Conservation (phyloP, 495 filamentous ascomycete species). For the Neurospora africana region DNA sequence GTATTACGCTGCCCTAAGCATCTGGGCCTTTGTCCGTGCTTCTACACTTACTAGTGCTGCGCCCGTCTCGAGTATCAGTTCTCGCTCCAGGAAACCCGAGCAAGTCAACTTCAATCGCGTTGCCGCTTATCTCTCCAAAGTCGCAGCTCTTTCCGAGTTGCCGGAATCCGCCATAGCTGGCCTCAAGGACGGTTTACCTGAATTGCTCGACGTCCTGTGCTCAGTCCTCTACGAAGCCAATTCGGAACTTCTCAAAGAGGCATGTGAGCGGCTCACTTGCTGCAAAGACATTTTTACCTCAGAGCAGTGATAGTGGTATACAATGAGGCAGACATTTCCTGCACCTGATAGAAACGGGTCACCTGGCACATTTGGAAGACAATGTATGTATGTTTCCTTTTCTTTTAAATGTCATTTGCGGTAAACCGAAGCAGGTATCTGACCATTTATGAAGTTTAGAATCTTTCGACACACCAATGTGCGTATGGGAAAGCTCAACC, state of each 20-base stretch:
- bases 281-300: constrained; percentile 33
- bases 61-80: constrained; percentile 40
- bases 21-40: constrained; percentile 89
- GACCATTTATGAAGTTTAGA: neutral
- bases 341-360: neutral
- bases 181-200: constrained; percentile 32
- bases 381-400: neutral
- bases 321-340: neutral
- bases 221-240: constrained; percentile 32
- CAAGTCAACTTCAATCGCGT: constrained; percentile 23
- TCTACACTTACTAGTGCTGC: neutral
- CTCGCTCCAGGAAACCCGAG: constrained; percentile 23
- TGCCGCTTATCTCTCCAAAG: constrained; percentile 31
- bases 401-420: neutral
- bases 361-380: neutral
- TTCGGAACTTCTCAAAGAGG: constrained; percentile 35
- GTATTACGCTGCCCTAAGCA: constrained; percentile 82
- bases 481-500: neutral
- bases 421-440: neutral
- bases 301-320: neutral
- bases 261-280: constrained; percentile 26
- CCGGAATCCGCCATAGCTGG: constrained; percentile 20
- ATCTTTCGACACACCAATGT: neutral
- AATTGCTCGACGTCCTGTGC: constrained; percentile 32
- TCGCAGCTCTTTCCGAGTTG: constrained; percentile 29